Conservation (phyloP, 371 early-diverging fungal species). For the Apophysomyces variabilis region DNA sequence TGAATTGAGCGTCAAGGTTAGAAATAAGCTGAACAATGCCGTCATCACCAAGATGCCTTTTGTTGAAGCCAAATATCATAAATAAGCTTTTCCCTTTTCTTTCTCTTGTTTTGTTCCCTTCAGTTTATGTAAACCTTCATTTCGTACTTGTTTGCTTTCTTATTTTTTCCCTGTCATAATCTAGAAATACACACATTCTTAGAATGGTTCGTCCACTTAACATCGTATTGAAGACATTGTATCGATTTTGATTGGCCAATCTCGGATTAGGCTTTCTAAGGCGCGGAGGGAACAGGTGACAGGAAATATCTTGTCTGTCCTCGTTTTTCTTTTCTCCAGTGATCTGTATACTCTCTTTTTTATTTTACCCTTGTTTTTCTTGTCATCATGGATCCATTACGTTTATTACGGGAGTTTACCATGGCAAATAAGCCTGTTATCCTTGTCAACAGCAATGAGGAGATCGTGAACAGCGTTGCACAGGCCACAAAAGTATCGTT, state of each 20-base stretch:
- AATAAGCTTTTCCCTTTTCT: constrained; percentile 28
- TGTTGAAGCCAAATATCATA: constrained; percentile 84
- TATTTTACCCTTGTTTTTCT: constrained; percentile 1
- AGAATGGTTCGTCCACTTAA: no score
- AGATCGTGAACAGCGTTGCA: constrained; percentile 55
- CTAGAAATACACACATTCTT: no score
- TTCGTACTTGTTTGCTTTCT: no score
- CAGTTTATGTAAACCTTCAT: no score
- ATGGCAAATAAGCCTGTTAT: constrained; percentile 58
- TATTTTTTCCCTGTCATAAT: no score
- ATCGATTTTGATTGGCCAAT: no score
- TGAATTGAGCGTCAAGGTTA: constrained; percentile 86
- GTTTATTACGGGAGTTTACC: constrained; percentile 67
- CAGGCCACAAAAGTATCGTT: constrained; percentile 64
- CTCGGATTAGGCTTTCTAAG: no score
- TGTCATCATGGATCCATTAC: constrained; percentile 40
- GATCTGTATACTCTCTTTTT: neutral
- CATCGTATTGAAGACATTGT: no score
- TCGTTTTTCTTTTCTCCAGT: neutral
- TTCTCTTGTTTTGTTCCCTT: neutral
- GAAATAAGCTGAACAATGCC: constrained; percentile 83
- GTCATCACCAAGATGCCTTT: constrained; percentile 96
- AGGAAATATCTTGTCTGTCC: neutral
- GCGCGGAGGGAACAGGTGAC: no score
- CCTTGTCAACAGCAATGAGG: constrained; percentile 49